phyloP scores from a whole-genome alignment of 2,329 filamentous ascomycete species.

The Hypoxylon sp. region DNA sequence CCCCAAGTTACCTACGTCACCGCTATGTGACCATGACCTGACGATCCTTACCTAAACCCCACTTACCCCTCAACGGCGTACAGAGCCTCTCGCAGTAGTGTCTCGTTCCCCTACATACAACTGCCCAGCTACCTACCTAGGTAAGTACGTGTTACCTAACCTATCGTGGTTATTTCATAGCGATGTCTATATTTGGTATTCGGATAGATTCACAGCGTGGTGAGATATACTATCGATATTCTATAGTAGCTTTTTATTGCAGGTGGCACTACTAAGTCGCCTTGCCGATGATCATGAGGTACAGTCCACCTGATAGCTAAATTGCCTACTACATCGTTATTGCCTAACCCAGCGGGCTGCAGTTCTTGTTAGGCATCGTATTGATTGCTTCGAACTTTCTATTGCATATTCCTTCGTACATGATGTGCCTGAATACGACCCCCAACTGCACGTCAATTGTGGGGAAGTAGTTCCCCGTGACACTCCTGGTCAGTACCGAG shows the following conservation, averaged over 20 bases:
- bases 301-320: conserved; percentile 36
- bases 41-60: conserved; percentile 41
- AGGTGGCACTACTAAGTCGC: conserved; percentile 27
- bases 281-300: conserved; percentile 40
- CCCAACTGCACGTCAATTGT: conserved; percentile 44
- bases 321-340: conserved; percentile 39
- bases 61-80: conserved; percentile 40
- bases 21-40: conserved; percentile 42
- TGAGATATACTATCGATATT: conserved; percentile 9
- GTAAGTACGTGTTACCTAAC: no score
- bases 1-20: conserved; percentile 41
- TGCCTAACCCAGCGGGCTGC: conserved; percentile 45
- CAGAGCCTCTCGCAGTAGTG: conserved; percentile 39
- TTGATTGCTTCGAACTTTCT: conserved; percentile 30
- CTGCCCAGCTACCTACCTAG: not conserved
- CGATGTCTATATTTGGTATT: conserved; percentile 31
- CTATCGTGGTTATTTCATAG: conserved; percentile 1
- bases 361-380: conserved; percentile 24
- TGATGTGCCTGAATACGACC: conserved; percentile 42
- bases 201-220: conserved; percentile 4
- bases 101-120: not conserved
- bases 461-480: conserved; percentile 41
- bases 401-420: conserved; percentile 35
- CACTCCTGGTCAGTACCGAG: conserved; percentile 23
- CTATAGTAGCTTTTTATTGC: conserved; percentile 3